A percentile compares a stretch with the other conserved stretches of the same genome.
These are phyloP conservation scores for Fusarium sp. DNA, from an alignment of 2,329 filamentous ascomycete genomes.

Conservation along the genomic window DNA sequence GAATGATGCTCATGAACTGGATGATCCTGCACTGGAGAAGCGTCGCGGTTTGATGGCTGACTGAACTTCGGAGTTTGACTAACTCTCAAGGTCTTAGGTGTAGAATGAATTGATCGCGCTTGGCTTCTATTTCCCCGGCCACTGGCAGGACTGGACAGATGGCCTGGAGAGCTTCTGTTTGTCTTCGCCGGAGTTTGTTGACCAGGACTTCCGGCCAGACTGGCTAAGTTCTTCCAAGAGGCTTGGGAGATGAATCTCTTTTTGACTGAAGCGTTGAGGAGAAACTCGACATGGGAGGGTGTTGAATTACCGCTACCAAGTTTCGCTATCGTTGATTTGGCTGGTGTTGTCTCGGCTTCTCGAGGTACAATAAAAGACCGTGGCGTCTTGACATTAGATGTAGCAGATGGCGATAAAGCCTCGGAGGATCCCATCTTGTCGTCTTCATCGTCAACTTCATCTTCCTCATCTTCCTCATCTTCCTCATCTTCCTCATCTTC, in stretches of 20 bases:
- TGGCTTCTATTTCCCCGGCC: neutral
- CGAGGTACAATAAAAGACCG: neutral
- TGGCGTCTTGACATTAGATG: conserved; percentile 6
- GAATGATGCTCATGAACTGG: neutral
- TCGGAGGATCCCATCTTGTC: neutral
- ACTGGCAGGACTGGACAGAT: neutral
- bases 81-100: neutral
- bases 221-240: conserved; percentile 45
- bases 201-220: conserved; percentile 15
- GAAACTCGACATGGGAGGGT: conserved; percentile 26
- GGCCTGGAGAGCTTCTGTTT: neutral
- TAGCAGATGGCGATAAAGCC: neutral
- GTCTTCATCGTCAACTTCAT: neutral
- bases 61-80: neutral
- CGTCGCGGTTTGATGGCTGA: conserved; percentile 2
- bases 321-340: neutral
- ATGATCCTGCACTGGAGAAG: neutral
- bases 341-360: neutral
- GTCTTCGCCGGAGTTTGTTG: neutral
- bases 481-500: neutral
- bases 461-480: conserved; percentile 1
- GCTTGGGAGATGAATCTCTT: conserved; percentile 45
- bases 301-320: neutral
- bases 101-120: neutral
- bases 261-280: conserved; percentile 44